Evolutionary conservation across 108 stramenopile species (phyloP), one percentile per base, ranked within the genome.

Genomic region (Ochromonas danica): DNA sequence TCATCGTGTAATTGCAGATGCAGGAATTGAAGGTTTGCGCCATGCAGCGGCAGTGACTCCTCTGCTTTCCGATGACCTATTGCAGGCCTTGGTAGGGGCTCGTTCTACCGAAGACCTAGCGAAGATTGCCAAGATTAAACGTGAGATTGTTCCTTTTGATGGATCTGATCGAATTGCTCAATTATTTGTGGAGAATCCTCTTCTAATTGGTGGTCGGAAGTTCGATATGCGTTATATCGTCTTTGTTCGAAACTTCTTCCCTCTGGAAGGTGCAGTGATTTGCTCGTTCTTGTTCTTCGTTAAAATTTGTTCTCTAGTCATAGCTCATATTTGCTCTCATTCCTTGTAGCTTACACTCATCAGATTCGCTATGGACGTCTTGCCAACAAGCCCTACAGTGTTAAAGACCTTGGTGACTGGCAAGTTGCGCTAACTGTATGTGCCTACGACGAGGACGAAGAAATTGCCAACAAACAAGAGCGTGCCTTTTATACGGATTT

Each of bases 391-490:
- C 63, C 63, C 6, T 67, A 67, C 31, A 10, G 10, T 36, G 6
- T 67, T 3, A 33, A 67, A 22, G 31, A 67, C 10, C 31, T 67
- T 3, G 30, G 25, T 10, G 35, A 67, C 35, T 10, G 31, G 6
- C 14, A 67, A 33, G 63, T 67, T 28, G 17, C 63, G 30, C 6
- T 67, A 6, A 67, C 63, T 10, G 63, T 67, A 25, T 31, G 10
- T 35, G 63, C 63, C 31, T 67, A 67, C 25, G 63, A 67, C 25
- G 63, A 67, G 31, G 63, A 67, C 31, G 63, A 67, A 67, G 63
- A 28, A 36, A 67, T 67, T 33, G 17, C 63, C 31, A 31, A 22
- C 25, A 6, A 28, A 6, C 63, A 67, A 67, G 17, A 33, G 17
- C 63, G 63, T 33, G 10, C 6, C 25, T 3, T 33, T 36, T 36